Conservation (phyloP, 2,329 filamentous ascomycete genomes). For the Cordyceps tenuipes region DNA sequence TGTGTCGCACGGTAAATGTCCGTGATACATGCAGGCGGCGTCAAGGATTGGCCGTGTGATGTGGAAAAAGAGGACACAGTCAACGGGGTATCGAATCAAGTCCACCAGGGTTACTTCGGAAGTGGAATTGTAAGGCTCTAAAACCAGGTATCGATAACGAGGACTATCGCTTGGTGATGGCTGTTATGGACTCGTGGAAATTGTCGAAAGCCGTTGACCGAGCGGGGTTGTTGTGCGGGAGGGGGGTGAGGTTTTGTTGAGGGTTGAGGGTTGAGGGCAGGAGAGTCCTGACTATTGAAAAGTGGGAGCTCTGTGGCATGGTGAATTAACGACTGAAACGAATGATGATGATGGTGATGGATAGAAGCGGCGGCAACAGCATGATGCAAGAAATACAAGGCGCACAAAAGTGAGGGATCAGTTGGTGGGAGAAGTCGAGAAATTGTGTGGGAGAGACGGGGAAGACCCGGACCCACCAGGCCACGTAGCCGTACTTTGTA, state of each 20-base stretch:
- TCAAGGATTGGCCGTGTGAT: not conserved
- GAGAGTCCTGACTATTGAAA: too few species aligned
- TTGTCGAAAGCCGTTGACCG: too few species aligned
- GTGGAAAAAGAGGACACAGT: not conserved
- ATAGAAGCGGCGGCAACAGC: too few species aligned
- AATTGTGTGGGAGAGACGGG: not conserved
- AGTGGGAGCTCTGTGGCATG: too few species aligned
- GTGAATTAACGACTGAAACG: too few species aligned
- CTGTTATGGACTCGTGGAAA: too few species aligned
- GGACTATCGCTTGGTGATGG: too few species aligned
- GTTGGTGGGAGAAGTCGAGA: not conserved
- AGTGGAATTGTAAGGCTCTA: not conserved
- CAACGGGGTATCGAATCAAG: not conserved
- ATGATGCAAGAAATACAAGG: not conserved
- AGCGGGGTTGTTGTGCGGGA: too few species aligned
- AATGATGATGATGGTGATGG: too few species aligned
- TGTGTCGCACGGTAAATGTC: not conserved
- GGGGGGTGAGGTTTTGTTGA: too few species aligned
- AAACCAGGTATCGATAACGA: too few species aligned
- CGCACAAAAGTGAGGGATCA: not conserved
- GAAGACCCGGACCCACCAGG: not conserved
- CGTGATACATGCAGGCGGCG: not conserved
- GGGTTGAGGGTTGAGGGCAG: too few species aligned
- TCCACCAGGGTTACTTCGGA: not conserved
- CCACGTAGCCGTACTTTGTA: not conserved